Percentiles rank a stretch among this genome's conserved stretches.
Evolutionary conservation across 2,329 filamentous ascomycete species (phyloP).

Genomic region (Aspergillus uvarum): DNA sequence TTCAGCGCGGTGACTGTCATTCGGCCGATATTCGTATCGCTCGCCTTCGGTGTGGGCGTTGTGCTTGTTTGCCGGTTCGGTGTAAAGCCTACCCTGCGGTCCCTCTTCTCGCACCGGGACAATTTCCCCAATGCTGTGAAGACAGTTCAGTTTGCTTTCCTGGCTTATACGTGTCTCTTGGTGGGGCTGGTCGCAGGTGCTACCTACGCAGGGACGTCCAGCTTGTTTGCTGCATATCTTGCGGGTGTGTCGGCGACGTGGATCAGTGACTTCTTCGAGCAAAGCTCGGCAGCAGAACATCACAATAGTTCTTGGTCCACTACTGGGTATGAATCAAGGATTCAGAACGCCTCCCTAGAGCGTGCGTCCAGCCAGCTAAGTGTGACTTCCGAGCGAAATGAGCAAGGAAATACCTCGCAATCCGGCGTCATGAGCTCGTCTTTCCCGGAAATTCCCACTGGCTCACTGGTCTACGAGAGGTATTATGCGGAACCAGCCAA

Average conservation of each 20-base stretch:
- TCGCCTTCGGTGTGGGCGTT: constrained; percentile 33
- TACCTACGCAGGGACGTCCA: constrained; percentile 57
- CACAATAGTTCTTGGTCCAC: background rate
- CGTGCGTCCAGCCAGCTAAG: background rate
- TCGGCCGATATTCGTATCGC: constrained; percentile 53
- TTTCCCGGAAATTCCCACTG: constrained; percentile 15
- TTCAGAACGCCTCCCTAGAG: too few species aligned
- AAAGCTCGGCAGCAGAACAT: background rate
- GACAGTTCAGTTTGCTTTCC: constrained; percentile 33
- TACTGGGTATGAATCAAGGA: background rate
- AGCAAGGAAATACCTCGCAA: background rate
- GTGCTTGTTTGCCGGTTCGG: constrained; percentile 29
- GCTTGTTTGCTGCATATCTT: constrained; percentile 58
- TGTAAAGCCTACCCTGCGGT: constrained; percentile 14
- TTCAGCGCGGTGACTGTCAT: constrained; percentile 47
- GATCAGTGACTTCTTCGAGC: constrained; percentile 42
- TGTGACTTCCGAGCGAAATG: background rate
- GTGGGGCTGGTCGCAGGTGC: constrained; percentile 50
- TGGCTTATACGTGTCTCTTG: constrained; percentile 47
- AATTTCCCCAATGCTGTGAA: constrained; percentile 12
- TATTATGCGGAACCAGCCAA: constrained; percentile 50
- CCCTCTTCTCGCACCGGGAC: constrained; percentile 3
- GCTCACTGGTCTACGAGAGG: constrained; percentile 42
- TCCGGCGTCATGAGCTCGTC: background rate
- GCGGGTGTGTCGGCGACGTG: constrained; percentile 54